phyloP scores from a whole-genome alignment of 169 alveolate genomes.

The Cryptosporidium meleagridis region DNA sequence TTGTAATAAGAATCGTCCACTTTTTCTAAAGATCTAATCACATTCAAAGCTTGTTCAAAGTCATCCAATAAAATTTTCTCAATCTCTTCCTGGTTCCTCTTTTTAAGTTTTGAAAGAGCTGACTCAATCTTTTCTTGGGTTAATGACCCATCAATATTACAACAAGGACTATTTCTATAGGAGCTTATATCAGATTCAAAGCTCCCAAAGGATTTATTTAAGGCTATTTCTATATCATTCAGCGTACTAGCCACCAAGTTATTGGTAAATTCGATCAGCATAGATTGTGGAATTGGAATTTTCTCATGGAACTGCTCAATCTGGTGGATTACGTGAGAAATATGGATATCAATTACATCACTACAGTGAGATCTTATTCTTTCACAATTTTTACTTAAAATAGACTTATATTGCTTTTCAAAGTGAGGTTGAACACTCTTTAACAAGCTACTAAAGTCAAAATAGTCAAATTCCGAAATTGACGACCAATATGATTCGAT shows the following conservation, averaged over 20 bases:
- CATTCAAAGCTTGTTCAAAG: background rate
- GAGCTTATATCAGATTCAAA: slow-evolving; percentile 4
- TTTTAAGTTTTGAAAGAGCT: background rate
- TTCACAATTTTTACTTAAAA: slow-evolving; percentile 44
- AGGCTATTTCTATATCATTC: slow-evolving; percentile 9
- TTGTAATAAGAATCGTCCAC: slow-evolving; percentile 31
- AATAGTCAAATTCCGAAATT: slow-evolving; percentile 37
- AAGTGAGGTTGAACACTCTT: slow-evolving; percentile 21
- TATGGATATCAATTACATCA: slow-evolving; percentile 15
- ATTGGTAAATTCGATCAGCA: background rate
- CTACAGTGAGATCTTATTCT: slow-evolving; percentile 32
- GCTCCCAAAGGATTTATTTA: slow-evolving; percentile 2
- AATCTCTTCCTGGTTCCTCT: slow-evolving; percentile 26
- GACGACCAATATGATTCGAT: slow-evolving; percentile 36
- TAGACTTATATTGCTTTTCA: slow-evolving; percentile 29
- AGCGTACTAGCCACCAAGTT: background rate
- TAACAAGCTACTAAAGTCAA: slow-evolving; percentile 12
- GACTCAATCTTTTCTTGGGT: slow-evolving; percentile 16
- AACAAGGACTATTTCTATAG: slow-evolving; percentile 53
- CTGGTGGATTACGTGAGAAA: slow-evolving; percentile 11
- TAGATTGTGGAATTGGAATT: slow-evolving; percentile 14
- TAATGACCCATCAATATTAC: background rate
- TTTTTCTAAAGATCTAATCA: background rate
- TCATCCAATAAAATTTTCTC: slow-evolving; percentile 29
- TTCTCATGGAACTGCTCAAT: slow-evolving; percentile 42